A percentile compares a stretch with the other conserved stretches of the same genome.
Evolutionary conservation across 441 rosid genomes (phyloP).

Genomic region (Gossypium gossypioides): DNA sequence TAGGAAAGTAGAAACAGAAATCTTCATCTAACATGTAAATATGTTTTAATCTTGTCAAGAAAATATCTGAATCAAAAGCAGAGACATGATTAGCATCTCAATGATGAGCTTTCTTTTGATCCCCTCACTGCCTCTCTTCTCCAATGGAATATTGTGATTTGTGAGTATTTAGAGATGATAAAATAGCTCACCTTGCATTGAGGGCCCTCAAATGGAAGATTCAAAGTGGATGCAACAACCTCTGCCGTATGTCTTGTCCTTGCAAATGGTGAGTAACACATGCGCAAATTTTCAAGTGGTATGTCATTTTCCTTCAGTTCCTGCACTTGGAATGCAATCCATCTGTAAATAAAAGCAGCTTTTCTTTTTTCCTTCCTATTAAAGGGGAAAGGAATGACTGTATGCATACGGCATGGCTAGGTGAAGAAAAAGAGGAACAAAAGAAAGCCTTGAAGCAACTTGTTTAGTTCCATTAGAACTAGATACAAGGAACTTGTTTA

Average conservation of each 20-base stretch:
- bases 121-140: not conserved
- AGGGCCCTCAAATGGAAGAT: slow-evolving; percentile 60
- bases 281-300: slow-evolving; percentile 48
- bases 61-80: not conserved
- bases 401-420: not conserved
- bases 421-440: no score
- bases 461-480: no score
- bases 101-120: not conserved
- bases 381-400: not conserved
- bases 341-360: not conserved
- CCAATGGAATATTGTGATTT: not conserved
- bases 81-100: not conserved
- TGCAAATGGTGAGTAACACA: slow-evolving; percentile 83
- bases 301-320: slow-evolving; percentile 49
- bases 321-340: slow-evolving; percentile 29
- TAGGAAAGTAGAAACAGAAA: not conserved
- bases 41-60: not conserved
- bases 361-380: not conserved
- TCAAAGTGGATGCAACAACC: slow-evolving; percentile 57
- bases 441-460: not conserved
- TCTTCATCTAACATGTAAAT: not conserved
- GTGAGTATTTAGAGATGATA: not conserved
- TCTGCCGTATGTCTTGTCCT: slow-evolving; percentile 78
- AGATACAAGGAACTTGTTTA: no score
- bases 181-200: slow-evolving; percentile 52